These are phyloP conservation scores for Globisporangium spinosum DNA, from an alignment of 352 stramenopile species.

Conservation along the genomic window DNA sequence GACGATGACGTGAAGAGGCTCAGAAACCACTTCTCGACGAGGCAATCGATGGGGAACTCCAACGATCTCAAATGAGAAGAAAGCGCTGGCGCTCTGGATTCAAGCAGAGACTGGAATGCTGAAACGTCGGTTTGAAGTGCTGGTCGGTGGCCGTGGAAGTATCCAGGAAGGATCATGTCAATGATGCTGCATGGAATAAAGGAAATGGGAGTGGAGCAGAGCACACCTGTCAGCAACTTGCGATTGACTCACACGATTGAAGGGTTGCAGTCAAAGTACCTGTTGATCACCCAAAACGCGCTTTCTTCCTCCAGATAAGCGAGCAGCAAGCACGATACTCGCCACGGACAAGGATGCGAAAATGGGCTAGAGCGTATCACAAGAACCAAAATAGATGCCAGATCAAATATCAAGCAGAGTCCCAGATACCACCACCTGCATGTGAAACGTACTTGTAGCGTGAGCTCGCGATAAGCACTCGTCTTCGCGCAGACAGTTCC, in stretches of 20 bases:
- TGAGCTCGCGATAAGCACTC: constrained; percentile 63
- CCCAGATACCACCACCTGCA: not conserved
- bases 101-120: constrained; percentile 47
- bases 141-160: constrained; percentile 74
- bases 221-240: not conserved
- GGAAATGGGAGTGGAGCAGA: not conserved
- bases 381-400: not conserved
- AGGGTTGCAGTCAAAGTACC: constrained; percentile 15
- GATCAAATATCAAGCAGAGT: not conserved
- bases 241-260: too few relatives aligned
- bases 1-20: constrained; percentile 67
- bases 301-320: constrained; percentile 79
- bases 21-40: constrained; percentile 71
- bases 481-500: constrained; percentile 52
- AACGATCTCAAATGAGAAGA: constrained; percentile 47
- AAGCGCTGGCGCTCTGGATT: constrained; percentile 52
- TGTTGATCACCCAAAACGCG: constrained; percentile 81
- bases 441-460: constrained; percentile 55
- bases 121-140: constrained; percentile 67
- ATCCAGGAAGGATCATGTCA: constrained; percentile 62
- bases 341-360: constrained; percentile 70
- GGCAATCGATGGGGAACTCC: constrained; percentile 46
- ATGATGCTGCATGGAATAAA: constrained; percentile 37
- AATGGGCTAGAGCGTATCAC: constrained; percentile 40
- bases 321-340: constrained; percentile 58